Evolutionary conservation across 2,329 filamentous ascomycete species (phyloP).

Genomic region (Myrmaecium sp.): DNA sequence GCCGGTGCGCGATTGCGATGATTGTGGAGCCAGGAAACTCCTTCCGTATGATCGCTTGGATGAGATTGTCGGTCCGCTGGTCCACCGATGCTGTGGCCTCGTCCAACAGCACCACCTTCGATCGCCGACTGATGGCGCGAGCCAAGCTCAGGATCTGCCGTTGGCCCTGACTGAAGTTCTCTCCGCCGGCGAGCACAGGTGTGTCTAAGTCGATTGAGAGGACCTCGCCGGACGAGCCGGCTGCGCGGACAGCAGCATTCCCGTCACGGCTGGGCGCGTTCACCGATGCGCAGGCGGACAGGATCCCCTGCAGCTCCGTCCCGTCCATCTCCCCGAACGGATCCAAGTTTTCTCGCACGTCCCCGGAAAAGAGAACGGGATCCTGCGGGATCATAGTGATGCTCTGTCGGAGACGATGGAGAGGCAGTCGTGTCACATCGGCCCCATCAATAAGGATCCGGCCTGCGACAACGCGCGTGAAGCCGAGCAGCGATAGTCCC

Average conservation of each 20-base stretch:
- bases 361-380: slow-evolving; percentile 67
- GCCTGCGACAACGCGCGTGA: slow-evolving; percentile 37
- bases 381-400: slow-evolving; percentile 73
- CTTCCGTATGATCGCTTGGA: slow-evolving; percentile 8
- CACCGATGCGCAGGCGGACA: no score
- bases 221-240: not conserved
- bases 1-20: slow-evolving; percentile 13
- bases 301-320: slow-evolving; percentile 48
- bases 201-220: slow-evolving; percentile 7
- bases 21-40: slow-evolving; percentile 9
- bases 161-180: slow-evolving; percentile 9
- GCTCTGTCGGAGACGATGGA: slow-evolving; percentile 54
- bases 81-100: slow-evolving; percentile 52
- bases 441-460: slow-evolving; percentile 52
- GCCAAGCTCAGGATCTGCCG: slow-evolving; percentile 10
- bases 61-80: slow-evolving; percentile 8
- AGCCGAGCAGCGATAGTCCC: slow-evolving; percentile 61
- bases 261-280: not conserved
- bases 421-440: slow-evolving; percentile 54
- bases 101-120: slow-evolving; percentile 65
- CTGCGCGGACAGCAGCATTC: not conserved
- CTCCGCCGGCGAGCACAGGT: slow-evolving; percentile 7
- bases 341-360: slow-evolving; percentile 59
- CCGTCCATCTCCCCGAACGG: slow-evolving; percentile 57
- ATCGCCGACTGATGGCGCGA: slow-evolving; percentile 24